Conservation (phyloP, 805 yeast species). For the Candida morakotiae region DNA sequence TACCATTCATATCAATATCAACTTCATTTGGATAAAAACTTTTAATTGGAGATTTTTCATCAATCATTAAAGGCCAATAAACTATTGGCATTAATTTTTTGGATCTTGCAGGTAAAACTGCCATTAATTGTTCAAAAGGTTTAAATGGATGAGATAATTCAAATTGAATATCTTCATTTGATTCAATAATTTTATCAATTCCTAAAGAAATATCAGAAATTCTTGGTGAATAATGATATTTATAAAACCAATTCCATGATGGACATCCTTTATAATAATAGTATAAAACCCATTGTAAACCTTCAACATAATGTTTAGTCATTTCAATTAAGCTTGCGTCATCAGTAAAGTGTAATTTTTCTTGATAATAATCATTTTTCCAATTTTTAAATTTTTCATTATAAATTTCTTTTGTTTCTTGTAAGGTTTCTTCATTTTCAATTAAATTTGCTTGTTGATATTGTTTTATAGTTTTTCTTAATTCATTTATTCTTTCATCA, state of each 20-base stretch:
- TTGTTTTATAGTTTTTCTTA: constrained; percentile 54
- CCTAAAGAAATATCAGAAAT: constrained; percentile 83
- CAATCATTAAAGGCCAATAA: constrained; percentile 81
- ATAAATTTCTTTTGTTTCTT: constrained; percentile 55
- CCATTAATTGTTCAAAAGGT: constrained; percentile 96
- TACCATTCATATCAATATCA: constrained; percentile 87
- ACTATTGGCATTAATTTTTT: constrained; percentile 69
- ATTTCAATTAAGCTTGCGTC: constrained; percentile 56
- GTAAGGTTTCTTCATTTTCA: constrained; percentile 52
- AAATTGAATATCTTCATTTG: constrained; percentile 38
- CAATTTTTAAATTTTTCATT: constrained; percentile 71
- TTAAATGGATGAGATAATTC: constrained; percentile 74
- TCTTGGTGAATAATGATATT: constrained; percentile 90
- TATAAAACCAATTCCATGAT: constrained; percentile 95
- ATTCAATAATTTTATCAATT: constrained; percentile 46
- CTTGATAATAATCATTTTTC: constrained; percentile 82
- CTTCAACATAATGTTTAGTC: constrained; percentile 83
- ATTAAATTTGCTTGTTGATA: constrained; percentile 63
- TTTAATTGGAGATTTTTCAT: constrained; percentile 76
- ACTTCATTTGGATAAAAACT: constrained; percentile 91
- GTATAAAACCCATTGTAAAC: constrained; percentile 93
- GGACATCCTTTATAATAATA: constrained; percentile 89
- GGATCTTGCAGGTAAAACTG: constrained; percentile 93
- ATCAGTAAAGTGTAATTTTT: constrained; percentile 71
- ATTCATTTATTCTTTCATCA: constrained; percentile 45